Base-by-base conservation (phyloP, 495 filamentous ascomycete species). In the Penicillium herquei region DNA sequence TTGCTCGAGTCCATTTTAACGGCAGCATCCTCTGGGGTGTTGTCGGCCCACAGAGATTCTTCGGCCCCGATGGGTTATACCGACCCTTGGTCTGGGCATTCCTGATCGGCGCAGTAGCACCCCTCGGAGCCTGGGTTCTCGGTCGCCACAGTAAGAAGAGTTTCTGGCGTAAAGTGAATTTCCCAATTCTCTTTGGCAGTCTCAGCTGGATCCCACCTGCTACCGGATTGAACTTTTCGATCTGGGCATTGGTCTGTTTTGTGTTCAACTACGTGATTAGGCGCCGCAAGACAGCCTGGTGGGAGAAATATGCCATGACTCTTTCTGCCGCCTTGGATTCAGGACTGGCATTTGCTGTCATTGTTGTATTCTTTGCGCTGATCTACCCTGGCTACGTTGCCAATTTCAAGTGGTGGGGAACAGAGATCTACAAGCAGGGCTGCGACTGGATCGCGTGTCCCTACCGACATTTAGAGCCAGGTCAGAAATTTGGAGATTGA, bases 271-370 rank as follows among this genome's bases (percentile, higher is more conserved):
- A 88, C 58, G 65, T 85, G 39, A 83, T 96, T 52, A 79, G 84
- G 60, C 80, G 77, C 6, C 76, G 84, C n/a, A 84, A 81, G 12
- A 70, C 64, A 1, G 83, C 78, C 6, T 95, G 91, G 91, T 93
- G 88, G 89, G 83, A 82, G 2, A 93, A 95, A 68, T 96, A 96
- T 68, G 92, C 87, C 14, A 92, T 92, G 87, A 92, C 88, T 1
- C 74, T 95, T 31, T 87, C 82, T 35, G 91, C 91, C 1, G 91
- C 88, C 10, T 75, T 96, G 37, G 91, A 95, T 51, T 91, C 90
- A 2, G 88, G 88, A 1, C 64, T 93, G 13, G 91, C 91, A 3
- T 86, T 91, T 61, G 86, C 85, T 0, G 81, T 92, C 2, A 83
- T 94, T 6, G 79, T 93, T 1, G 83, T 94, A 7, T 94, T 96